These are phyloP conservation scores for Diatrype stigma DNA, from an alignment of 2,329 filamentous ascomycete genomes.

Conservation along the genomic window DNA sequence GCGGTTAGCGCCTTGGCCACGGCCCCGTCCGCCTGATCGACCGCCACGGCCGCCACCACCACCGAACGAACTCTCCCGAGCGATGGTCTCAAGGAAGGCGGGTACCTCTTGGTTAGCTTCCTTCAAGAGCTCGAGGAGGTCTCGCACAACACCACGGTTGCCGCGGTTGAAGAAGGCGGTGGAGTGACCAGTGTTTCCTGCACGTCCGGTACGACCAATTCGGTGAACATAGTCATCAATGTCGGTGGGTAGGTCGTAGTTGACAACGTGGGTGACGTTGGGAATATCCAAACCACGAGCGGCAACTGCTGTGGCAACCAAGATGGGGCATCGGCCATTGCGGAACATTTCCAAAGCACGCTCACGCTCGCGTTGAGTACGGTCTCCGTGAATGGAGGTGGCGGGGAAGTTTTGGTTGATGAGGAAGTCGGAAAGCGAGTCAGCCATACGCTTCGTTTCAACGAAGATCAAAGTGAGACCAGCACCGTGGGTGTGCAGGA, in stretches of 20 bases:
- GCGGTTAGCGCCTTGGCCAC: slow-evolving; percentile 68
- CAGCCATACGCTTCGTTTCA: slow-evolving; percentile 99
- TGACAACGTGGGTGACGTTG: slow-evolving; percentile 95
- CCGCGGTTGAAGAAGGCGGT: slow-evolving; percentile 99
- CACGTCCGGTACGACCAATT: slow-evolving; percentile 99
- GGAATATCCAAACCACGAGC: slow-evolving; percentile 90
- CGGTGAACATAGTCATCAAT: slow-evolving; percentile 99
- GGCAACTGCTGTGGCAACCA: slow-evolving; percentile 95
- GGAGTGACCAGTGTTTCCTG: slow-evolving; percentile 96
- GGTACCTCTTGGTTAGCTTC: slow-evolving; percentile 98
- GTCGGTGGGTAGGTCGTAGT: slow-evolving; percentile 98
- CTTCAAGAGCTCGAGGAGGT: slow-evolving; percentile 95
- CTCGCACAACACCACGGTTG: slow-evolving; percentile 95
- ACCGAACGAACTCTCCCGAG: slow-evolving; percentile 85
- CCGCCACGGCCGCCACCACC: slow-evolving; percentile 52
- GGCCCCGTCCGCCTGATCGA: slow-evolving; percentile 66
- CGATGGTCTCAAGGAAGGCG: slow-evolving; percentile 91
- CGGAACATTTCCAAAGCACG: slow-evolving; percentile 97
- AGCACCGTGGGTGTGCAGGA: slow-evolving; percentile 86
- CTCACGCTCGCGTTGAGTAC: slow-evolving; percentile 98
- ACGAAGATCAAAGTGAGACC: slow-evolving; percentile 97
- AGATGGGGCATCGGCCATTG: slow-evolving; percentile 88
- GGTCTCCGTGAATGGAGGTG: slow-evolving; percentile 97
- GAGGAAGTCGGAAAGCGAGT: slow-evolving; percentile 94
- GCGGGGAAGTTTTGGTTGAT: slow-evolving; percentile 99